These are phyloP conservation scores for Candida sanyiensis DNA, from an alignment of 805 yeast species.

Conservation along the genomic window DNA sequence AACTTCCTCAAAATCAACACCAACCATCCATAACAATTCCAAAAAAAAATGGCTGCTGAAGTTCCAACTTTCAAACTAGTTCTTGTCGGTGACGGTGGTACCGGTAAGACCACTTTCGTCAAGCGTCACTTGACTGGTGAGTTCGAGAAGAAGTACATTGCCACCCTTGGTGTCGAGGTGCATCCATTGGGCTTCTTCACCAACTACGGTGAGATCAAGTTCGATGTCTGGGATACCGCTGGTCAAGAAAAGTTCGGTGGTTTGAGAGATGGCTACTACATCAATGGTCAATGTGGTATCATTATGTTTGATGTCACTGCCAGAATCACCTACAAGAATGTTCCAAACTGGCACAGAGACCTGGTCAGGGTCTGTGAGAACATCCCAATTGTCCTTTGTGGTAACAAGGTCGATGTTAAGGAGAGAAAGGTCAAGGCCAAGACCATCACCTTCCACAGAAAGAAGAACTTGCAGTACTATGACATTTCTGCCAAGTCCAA, in stretches of 20 bases:
- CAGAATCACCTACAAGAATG: slow-evolving; percentile 98
- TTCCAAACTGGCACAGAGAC: slow-evolving; percentile 99
- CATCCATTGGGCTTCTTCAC: slow-evolving; percentile 98
- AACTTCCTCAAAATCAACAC: neutral
- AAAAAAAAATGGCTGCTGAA: slow-evolving; percentile 49
- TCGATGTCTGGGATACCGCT: slow-evolving; percentile 99
- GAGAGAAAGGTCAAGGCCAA: slow-evolving; percentile 99
- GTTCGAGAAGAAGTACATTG: slow-evolving; percentile 97
- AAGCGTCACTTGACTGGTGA: slow-evolving; percentile 99
- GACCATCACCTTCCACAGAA: slow-evolving; percentile 99
- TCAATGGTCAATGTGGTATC: slow-evolving; percentile 99
- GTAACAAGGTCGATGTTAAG: slow-evolving; percentile 99
- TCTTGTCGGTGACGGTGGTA: slow-evolving; percentile 99
- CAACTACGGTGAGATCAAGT: slow-evolving; percentile 96
- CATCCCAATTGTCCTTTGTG: slow-evolving; percentile 98
- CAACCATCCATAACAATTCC: neutral
- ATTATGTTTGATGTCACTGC: slow-evolving; percentile 99
- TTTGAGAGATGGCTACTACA: slow-evolving; percentile 98
- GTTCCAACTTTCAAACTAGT: slow-evolving; percentile 98
- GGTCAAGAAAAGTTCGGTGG: slow-evolving; percentile 99
- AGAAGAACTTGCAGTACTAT: slow-evolving; percentile 99
- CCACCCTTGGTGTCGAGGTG: slow-evolving; percentile 99
- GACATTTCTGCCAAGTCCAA: slow-evolving; percentile 99
- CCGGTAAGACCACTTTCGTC: slow-evolving; percentile 99
- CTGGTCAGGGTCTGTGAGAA: slow-evolving; percentile 99